Base-by-base conservation (phyloP, 331 rosid genomes). In the Dryas integrifolia region DNA sequence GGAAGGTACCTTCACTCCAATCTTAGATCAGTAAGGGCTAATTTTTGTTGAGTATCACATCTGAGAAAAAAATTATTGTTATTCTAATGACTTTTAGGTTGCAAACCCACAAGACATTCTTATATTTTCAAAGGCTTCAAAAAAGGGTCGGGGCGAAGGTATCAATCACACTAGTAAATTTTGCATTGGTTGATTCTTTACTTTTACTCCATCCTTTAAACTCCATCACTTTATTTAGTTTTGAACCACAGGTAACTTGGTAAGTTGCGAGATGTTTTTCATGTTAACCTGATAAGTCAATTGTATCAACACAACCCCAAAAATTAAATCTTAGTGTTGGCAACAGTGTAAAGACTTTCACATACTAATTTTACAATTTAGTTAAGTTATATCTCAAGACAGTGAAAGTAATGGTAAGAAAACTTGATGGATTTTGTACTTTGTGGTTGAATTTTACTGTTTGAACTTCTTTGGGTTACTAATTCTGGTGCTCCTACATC, bases 91-190 rank as follows among this genome's bases (percentile, higher is more conserved):
- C 9, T 82, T 56, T 70, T 74, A 95, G 99, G 99, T 95, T 64
- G 99, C 99, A 68, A 95, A 95, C 73, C 99, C 99, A 50, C 99
- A 95, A 82, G 99, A 91, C 84, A 92, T 95, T 84, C 97, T 95
- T 76, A 91, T 95, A 81, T 95, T 91, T 84, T 88, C 97, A 24
- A 95, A 95, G 95, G 95, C 96, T 73, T 70, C 96, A 69, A 86
- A 61, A 85, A 89, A 75, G 84, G 89, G 82, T 69, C 90, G 82
- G 74, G 75, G 66, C 62, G 96, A 68, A 82, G 96, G 97, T 91
- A 84, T 21, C 39, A 8, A 2, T 9, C 66, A 45, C 75, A 70
- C 43, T 53, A 5, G 16, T 16, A 39, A 45, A 69, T 5, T n/a
- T 69, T 1, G 60, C 39, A 21, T 69, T 55, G 44, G 13, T 45